Evolutionary conservation across 306 rosid genomes (phyloP).

Genomic region (Castanospermum australe): DNA sequence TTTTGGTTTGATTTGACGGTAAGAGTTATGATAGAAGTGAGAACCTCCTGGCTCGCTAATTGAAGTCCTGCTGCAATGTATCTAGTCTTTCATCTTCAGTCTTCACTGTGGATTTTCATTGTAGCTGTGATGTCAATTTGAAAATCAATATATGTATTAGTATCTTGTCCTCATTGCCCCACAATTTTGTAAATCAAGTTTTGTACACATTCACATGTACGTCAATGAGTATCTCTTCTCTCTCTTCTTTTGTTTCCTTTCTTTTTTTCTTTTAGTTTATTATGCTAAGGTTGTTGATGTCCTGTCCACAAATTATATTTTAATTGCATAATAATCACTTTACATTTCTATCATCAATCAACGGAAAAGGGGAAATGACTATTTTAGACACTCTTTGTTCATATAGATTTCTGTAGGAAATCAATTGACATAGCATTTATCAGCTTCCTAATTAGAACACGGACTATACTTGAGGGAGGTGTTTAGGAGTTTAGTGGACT

Average conservation of each 20-base stretch:
- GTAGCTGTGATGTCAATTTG: slow-evolving; percentile 25
- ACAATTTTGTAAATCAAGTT: not conserved
- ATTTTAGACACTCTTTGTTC: not conserved
- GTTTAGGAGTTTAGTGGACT: not conserved
- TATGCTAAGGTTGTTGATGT: not conserved
- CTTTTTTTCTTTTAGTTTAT: not conserved
- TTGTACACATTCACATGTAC: slow-evolving; percentile 1
- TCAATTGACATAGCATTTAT: not conserved
- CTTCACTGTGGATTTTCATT: slow-evolving; percentile 4
- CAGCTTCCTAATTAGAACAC: not conserved
- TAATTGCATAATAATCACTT: not conserved
- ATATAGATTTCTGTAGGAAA: not conserved
- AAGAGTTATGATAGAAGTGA: not conserved
- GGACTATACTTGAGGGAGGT: not conserved
- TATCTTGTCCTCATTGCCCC: slow-evolving; percentile 7
- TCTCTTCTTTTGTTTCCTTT: not conserved
- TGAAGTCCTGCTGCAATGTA: slow-evolving; percentile 19
- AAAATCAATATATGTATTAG: not conserved
- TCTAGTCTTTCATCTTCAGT: not conserved
- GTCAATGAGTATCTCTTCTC: not conserved
- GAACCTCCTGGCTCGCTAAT: not conserved
- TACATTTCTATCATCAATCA: not conserved
- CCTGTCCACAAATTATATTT: not conserved
- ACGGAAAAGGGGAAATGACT: not conserved
- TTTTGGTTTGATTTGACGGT: slow-evolving; percentile 31